Base-by-base conservation (phyloP, 768 basidiomycete species). In the Pulveroboletus sp. region DNA sequence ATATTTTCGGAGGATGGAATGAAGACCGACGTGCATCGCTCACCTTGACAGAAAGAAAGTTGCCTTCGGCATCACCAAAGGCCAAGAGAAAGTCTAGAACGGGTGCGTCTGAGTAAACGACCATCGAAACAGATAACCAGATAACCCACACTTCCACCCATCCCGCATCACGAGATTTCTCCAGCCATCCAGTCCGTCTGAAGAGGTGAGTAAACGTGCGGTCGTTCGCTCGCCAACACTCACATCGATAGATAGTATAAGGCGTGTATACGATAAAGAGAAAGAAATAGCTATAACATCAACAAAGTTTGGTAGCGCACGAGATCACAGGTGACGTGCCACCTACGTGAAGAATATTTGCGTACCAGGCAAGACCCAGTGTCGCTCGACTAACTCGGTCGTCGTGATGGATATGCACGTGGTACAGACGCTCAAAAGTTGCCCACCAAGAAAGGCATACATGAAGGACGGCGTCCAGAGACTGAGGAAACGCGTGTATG, bases 221-320 rank as follows among this genome's bases (percentile, higher is more conserved):
- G 24, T 4, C 0, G 7, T 9, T 10, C 14, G 8, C 8, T 38
- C 6, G 32, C 6, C 8, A 9, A 13, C 3, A 69, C 88, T 52
- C 60, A 91, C 89, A 93, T 71, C 80, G 76, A 67, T 89, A 85
- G 39, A 93, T 86, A 15, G 91, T 93, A 74, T 90, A 92, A 0
- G 89, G 87, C n/a, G 90, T 91, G 62, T 86, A 93, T 41, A 84
- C 73, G 10, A 76, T 49, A 66, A 84, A 88, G 39, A 91, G 58
- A 18, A 81, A 72, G 58, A 89, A 78, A 70, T 93, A 93, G 47
- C 90, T 92, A 36, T 27, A 9, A 39, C 2, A 28, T 1, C 43
- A 58, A 18, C 37, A 32, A 38, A 11, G 31, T 27, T 17, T 27
- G 43, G 41, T 24, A 9, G 5, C 14, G 28, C 15, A 10, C 30